Evolutionary conservation across 129 eudicot species (phyloP).

Genomic region (Saposhnikovia divaricata): DNA sequence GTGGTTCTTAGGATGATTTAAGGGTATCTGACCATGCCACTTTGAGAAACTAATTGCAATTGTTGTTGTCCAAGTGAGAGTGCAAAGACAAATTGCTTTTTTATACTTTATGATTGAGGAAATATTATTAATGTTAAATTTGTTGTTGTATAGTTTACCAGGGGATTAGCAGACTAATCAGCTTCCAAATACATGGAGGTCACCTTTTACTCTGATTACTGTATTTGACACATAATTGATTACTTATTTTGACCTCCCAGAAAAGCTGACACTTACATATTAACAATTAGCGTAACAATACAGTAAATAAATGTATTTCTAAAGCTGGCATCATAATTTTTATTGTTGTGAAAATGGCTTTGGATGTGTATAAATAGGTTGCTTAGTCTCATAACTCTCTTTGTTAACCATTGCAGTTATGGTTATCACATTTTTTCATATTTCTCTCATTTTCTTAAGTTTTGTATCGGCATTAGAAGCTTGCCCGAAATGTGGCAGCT

Average conservation of each 20-base stretch:
- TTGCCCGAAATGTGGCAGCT: too few relatives aligned
- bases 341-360: not conserved
- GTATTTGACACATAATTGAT: not conserved
- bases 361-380: slow-evolving; percentile 1
- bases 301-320: not conserved
- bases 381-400: too few relatives aligned
- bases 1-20: not conserved
- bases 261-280: too few relatives aligned
- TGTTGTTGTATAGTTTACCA: not conserved
- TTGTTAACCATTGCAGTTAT: too few relatives aligned
- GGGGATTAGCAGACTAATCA: not conserved
- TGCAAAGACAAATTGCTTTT: not conserved
- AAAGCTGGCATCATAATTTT: not conserved
- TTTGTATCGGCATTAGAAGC: too few relatives aligned
- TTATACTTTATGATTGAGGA: not conserved
- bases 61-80: not conserved
- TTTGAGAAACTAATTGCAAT: not conserved
- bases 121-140: not conserved
- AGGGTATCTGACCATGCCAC: not conserved
- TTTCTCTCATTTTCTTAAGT: too few relatives aligned
- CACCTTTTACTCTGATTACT: not conserved
- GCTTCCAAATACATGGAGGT: not conserved
- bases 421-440: too few relatives aligned
- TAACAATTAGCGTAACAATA: not conserved
- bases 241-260: too few relatives aligned